Evolutionary conservation across 2,329 filamentous ascomycete genomes (phyloP).

Genomic region (Cryoendolithus antarcticus): DNA sequence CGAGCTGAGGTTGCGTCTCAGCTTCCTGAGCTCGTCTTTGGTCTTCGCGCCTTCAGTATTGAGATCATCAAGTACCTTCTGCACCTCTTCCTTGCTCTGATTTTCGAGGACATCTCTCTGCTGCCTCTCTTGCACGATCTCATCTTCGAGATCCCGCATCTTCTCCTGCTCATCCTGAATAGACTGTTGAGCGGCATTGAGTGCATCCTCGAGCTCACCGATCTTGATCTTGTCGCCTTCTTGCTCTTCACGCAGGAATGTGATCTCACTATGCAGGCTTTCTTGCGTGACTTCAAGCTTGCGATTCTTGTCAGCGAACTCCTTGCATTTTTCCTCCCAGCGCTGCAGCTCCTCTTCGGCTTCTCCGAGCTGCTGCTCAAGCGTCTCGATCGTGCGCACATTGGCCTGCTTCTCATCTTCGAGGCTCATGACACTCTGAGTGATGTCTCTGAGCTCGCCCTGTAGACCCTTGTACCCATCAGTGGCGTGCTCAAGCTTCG

Average conservation of each 20-base stretch:
- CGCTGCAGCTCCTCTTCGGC: conserved; percentile 78
- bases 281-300: conserved; percentile 83
- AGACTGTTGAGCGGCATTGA: conserved; percentile 65
- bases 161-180: conserved; percentile 77
- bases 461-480: conserved; percentile 90
- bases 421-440: conserved; percentile 70
- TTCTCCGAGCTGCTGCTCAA: conserved; percentile 72
- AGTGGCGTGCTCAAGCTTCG: conserved; percentile 57
- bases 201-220: conserved; percentile 73
- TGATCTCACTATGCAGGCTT: conserved; percentile 82
- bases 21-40: conserved; percentile 72
- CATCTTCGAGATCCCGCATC: conserved; percentile 40
- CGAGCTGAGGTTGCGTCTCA: conserved; percentile 71
- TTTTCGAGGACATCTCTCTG: conserved; percentile 79
- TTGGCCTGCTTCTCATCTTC: conserved; percentile 83
- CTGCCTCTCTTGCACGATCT: conserved; percentile 66
- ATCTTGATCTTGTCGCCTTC: conserved; percentile 97
- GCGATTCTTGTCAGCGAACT: conserved; percentile 78
- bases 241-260: conserved; percentile 91
- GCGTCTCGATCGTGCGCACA: conserved; percentile 62
- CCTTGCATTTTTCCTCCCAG: conserved; percentile 70
- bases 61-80: conserved; percentile 84
- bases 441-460: conserved; percentile 84
- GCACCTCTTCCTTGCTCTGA: conserved; percentile 87
- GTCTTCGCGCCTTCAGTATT: conserved; percentile 69